Percentiles rank a stretch among this genome's conserved stretches.
phyloP scores from a whole-genome alignment of 139 green algal species.

The Chlorella sorokiniana region DNA sequence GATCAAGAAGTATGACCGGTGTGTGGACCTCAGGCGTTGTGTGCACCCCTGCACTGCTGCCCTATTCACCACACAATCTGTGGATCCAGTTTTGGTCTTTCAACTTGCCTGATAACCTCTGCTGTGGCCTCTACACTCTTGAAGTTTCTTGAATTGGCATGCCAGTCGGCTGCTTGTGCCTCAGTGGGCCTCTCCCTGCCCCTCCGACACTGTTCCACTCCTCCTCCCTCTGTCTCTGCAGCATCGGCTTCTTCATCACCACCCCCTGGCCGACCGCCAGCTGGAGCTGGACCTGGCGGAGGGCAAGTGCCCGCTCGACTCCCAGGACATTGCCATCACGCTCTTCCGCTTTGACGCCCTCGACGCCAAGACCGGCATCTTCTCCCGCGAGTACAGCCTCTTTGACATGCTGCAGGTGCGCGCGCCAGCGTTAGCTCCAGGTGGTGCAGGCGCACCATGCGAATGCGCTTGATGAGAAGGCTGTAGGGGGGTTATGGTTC shows the following conservation, averaged over 20 bases:
- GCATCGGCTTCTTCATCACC: slow-evolving; percentile 73
- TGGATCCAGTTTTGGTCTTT: no score
- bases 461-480: no score
- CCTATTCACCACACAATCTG: no score
- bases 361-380: slow-evolving; percentile 15
- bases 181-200: background rate
- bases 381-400: slow-evolving; percentile 29
- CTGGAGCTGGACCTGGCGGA: slow-evolving; percentile 62
- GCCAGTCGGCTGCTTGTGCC: background rate
- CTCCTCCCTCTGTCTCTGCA: background rate
- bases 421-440: background rate
- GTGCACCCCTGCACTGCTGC: no score
- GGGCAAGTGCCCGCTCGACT: slow-evolving; percentile 61
- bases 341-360: slow-evolving; percentile 66
- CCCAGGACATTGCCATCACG: slow-evolving; percentile 52
- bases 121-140: no score
- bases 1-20: no score
- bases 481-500: no score
- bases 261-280: slow-evolving; percentile 58
- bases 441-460: background rate
- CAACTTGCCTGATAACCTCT: no score
- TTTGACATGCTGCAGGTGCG: slow-evolving; percentile 25
- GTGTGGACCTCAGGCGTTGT: no score
- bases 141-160: no score
- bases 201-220: no score